Evolutionary conservation across 805 yeast species (phyloP).

Genomic region (Tetrapisispora iriomotensis): DNA sequence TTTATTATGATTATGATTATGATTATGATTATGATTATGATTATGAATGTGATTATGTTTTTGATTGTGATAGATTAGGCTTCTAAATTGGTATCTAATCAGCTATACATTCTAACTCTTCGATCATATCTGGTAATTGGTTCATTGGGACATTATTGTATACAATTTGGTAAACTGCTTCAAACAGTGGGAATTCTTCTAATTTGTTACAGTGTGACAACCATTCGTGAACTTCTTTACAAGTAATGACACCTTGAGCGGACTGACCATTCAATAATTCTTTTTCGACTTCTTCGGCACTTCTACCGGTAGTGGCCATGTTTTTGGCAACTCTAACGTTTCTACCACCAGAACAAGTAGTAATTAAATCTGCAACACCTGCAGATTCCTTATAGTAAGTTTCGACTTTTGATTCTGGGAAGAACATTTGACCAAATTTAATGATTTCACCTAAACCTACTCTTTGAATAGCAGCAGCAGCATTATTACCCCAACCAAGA

Average conservation of each 20-base stretch:
- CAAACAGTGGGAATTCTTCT: slow-evolving; percentile 60
- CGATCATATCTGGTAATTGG: slow-evolving; percentile 61
- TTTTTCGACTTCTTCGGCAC: slow-evolving; percentile 74
- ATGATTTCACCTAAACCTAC: slow-evolving; percentile 86
- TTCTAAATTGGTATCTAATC: too few species aligned
- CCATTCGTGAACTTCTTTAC: slow-evolving; percentile 82
- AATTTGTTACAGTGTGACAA: slow-evolving; percentile 37
- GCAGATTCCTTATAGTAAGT: slow-evolving; percentile 92
- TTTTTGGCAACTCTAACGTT: slow-evolving; percentile 82
- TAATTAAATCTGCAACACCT: slow-evolving; percentile 95
- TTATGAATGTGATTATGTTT: too few species aligned
- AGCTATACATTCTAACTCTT: slow-evolving; percentile 28
- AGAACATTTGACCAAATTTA: slow-evolving; percentile 70
- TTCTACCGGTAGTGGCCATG: slow-evolving; percentile 70
- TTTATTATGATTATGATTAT: too few species aligned
- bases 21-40: too few species aligned
- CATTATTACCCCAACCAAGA: slow-evolving; percentile 97
- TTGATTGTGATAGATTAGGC: neutral
- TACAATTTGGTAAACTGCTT: slow-evolving; percentile 67
- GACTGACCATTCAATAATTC: slow-evolving; percentile 86
- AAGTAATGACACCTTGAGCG: slow-evolving; percentile 88
- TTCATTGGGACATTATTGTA: slow-evolving; percentile 65
- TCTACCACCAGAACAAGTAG: slow-evolving; percentile 96
- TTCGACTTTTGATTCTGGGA: slow-evolving; percentile 56
- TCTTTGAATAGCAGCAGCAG: slow-evolving; percentile 94